These are phyloP conservation scores for Fusarium stilboides DNA, from an alignment of 2,329 filamentous ascomycete species.

Conservation along the genomic window DNA sequence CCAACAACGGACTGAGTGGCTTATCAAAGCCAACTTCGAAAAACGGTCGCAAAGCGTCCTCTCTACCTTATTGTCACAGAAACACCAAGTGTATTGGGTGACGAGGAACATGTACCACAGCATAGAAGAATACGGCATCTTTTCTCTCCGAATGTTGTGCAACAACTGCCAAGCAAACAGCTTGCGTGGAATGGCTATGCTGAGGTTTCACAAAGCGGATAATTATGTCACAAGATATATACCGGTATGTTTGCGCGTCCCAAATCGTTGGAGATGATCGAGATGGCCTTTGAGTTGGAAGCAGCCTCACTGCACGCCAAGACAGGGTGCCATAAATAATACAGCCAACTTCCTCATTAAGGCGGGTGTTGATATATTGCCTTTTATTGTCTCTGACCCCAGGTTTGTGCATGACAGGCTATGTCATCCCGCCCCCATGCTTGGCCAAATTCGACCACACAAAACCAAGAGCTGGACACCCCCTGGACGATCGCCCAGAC, in stretches of 20 bases:
- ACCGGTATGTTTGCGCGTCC: no score
- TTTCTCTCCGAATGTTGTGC: background rate
- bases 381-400: slow-evolving; percentile 1
- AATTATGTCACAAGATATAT: slow-evolving; percentile 2
- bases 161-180: background rate
- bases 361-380: fast-evolving
- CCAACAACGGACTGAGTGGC: background rate
- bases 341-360: background rate
- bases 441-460: slow-evolving; percentile 23
- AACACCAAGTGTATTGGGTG: slow-evolving; percentile 1
- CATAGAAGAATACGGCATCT: slow-evolving; percentile 4
- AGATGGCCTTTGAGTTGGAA: slow-evolving; percentile 12
- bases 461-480: slow-evolving; percentile 20
- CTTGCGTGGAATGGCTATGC: background rate
- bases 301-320: background rate
- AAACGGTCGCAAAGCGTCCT: background rate
- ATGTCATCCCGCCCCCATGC: slow-evolving; percentile 27
- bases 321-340: slow-evolving; percentile 9
- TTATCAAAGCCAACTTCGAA: background rate
- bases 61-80: background rate
- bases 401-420: slow-evolving; percentile 5
- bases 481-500: slow-evolving; percentile 9
- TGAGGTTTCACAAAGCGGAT: background rate
- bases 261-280: slow-evolving; percentile 9
- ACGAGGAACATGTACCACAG: slow-evolving; percentile 1